These are phyloP conservation scores for Tephrocybe sp. DNA, from an alignment of 768 basidiomycete species.

Conservation along the genomic window DNA sequence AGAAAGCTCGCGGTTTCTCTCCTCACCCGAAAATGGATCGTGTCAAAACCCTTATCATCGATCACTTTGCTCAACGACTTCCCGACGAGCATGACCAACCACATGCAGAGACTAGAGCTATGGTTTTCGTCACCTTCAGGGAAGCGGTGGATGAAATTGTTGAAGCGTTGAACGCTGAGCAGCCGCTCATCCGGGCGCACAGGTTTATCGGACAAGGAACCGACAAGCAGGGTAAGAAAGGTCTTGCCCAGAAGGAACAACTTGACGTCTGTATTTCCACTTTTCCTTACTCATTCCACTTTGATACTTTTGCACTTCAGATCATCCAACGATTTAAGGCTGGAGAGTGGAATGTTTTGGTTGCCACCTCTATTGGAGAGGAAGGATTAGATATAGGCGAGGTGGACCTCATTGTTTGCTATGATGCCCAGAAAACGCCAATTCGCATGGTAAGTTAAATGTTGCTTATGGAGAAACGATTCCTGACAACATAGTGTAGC, in stretches of 20 bases:
- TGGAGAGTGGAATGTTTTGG: constrained; percentile 87
- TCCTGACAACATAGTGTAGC: constrained; percentile 38
- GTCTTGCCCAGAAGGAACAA: constrained; percentile 89
- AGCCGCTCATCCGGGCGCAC: constrained; percentile 76
- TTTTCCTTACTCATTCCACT: background rate
- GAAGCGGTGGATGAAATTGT: constrained; percentile 92
- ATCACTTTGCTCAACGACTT: constrained; percentile 68
- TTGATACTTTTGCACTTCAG: constrained; percentile 36
- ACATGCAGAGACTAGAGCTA: constrained; percentile 62
- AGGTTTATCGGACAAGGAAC: constrained; percentile 90
- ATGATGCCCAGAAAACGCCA: constrained; percentile 94
- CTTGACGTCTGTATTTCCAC: constrained; percentile 57
- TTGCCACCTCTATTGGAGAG: constrained; percentile 96
- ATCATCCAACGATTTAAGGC: constrained; percentile 84
- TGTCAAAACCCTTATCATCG: constrained; percentile 67
- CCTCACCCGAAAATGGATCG: constrained; percentile 93
- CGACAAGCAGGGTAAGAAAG: constrained; percentile 83
- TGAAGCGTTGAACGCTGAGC: constrained; percentile 68
- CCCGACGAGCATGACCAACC: constrained; percentile 35
- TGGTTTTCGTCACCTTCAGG: constrained; percentile 93
- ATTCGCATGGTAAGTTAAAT: constrained; percentile 80
- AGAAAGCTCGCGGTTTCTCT: constrained; percentile 50
- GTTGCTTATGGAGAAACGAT: background rate
- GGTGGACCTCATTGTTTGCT: constrained; percentile 93
- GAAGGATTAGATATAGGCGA: constrained; percentile 99